Evolutionary conservation across 768 basidiomycete genomes (phyloP).

Genomic region (Amanita fuliginea): DNA sequence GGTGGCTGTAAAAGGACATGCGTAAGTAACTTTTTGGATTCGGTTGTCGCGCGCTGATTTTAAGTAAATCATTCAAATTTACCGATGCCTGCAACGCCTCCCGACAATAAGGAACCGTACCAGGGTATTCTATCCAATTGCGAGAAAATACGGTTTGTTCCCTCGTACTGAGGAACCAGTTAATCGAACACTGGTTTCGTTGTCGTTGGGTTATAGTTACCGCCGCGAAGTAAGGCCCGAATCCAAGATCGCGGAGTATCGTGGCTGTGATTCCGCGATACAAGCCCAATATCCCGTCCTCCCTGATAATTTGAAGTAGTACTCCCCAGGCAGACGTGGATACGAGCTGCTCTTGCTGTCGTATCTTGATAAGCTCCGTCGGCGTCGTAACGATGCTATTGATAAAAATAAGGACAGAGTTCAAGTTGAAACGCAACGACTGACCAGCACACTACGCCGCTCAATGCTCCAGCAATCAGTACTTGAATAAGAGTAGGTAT

Average conservation of each 20-base stretch:
- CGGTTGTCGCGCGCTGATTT: no score
- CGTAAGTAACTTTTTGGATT: no score
- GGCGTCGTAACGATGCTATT: slow-evolving; percentile 67
- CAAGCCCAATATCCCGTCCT: slow-evolving; percentile 51
- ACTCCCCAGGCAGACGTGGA: slow-evolving; percentile 40
- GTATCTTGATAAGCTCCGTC: slow-evolving; percentile 82
- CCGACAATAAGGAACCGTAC: no score
- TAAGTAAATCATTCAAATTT: no score
- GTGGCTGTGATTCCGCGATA: slow-evolving; percentile 73
- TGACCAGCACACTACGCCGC: slow-evolving; percentile 72
- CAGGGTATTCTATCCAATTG: no score
- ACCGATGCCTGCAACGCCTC: no score
- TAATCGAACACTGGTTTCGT: no score
- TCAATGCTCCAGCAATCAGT: slow-evolving; percentile 66
- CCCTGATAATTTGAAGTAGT: slow-evolving; percentile 41
- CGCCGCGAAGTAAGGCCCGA: no score
- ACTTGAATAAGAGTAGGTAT: slow-evolving; percentile 65
- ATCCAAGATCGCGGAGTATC: slow-evolving; percentile 56
- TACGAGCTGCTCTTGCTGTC: slow-evolving; percentile 51
- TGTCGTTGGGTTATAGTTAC: no score
- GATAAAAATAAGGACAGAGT: background rate
- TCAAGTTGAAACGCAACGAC: slow-evolving; percentile 16
- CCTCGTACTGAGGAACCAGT: no score
- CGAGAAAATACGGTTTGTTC: no score
- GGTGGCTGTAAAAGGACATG: no score